Base-by-base conservation (phyloP, 2,329 filamentous ascomycete species). In the Monosporascus sp. region DNA sequence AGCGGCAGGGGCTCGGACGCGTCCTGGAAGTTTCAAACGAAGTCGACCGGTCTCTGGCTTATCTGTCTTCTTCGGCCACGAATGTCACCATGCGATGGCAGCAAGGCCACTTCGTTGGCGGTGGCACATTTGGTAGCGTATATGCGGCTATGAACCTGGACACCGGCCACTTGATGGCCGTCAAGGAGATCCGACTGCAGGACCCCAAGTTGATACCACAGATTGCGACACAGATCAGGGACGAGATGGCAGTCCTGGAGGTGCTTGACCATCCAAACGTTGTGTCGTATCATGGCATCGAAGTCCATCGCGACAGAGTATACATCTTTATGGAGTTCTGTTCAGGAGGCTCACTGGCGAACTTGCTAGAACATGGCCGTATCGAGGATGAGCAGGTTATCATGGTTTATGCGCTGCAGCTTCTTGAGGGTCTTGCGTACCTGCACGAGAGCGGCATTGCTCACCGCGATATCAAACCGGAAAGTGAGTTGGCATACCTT, bases 311-410 rank as follows among this genome's bases (percentile, higher is more conserved):
- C 58, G 94, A 99, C 77, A 94, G 96, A 68, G 94, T 99, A n/a
- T 99, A 97, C 72, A 97, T 99, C 61, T 99, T 99, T 70, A 99
- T 99, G 94, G 94, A 99, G 71, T 97, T 96, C 72, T 99, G 94
- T 71, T 95, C 91, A 5, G 93, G 94, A 50, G 94, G 94, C 20
- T 97, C 93, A 17, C 78, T 99, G 48, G 92, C 94, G 43, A 88
- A 84, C 49, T 76, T 99, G 50, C 78, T 99, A 43, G 94, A 99
- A 70, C 93, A 99, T 66, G 94, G 94, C 14, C 88, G 94, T 41
- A 97, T 99, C 58, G 94, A 97, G 74, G 95, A 97, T 67, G 94
- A 99, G 70, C 94, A 92, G 52, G 92, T 97, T 57, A 93, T 96
- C 57, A 95, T 95, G 85, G 93, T 97, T 43, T 97, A 97, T 69